A percentile compares a stretch with the other conserved stretches of the same genome.
phyloP scores from a whole-genome alignment of 306 rosid genomes.

The Cicer bijugum region DNA sequence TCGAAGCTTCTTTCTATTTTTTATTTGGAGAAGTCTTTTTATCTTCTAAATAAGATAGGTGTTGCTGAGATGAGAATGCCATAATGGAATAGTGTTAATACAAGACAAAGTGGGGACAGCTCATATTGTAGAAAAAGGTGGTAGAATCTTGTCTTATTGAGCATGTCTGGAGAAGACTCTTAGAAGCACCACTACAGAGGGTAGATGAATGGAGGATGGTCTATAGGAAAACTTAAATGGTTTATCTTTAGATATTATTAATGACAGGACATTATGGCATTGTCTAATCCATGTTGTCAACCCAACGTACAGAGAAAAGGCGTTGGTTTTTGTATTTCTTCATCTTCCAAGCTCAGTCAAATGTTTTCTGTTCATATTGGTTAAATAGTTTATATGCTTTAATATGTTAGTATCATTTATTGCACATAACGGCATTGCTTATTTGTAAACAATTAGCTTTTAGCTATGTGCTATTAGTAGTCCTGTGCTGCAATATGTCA shows the following conservation, averaged over 20 bases:
- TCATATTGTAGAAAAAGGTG: background rate
- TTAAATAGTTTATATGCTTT: conserved; percentile 8
- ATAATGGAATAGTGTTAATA: background rate
- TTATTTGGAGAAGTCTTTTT: background rate
- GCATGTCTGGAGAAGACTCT: background rate
- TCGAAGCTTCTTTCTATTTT: background rate
- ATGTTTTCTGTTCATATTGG: conserved; percentile 6
- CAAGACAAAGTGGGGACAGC: background rate
- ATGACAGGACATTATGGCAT: background rate
- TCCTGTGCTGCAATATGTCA: conserved; percentile 12
- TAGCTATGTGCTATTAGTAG: conserved; percentile 8
- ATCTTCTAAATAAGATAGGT: background rate
- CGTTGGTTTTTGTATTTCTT: background rate
- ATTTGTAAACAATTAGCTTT: background rate
- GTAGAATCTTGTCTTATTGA: background rate
- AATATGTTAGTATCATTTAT: background rate
- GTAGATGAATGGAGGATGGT: background rate
- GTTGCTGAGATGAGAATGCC: background rate
- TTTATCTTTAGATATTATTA: background rate
- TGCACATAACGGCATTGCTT: conserved; percentile 5
- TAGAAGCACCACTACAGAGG: background rate
- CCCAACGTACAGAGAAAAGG: background rate
- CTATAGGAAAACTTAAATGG: conserved; percentile 16
- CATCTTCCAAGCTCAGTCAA: background rate
- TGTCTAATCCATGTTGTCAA: background rate